Percentiles rank a stretch among this genome's conserved stretches.
Conservation (phyloP, 2,329 filamentous ascomycete genomes). For the Diaporthe vaccinii region DNA sequence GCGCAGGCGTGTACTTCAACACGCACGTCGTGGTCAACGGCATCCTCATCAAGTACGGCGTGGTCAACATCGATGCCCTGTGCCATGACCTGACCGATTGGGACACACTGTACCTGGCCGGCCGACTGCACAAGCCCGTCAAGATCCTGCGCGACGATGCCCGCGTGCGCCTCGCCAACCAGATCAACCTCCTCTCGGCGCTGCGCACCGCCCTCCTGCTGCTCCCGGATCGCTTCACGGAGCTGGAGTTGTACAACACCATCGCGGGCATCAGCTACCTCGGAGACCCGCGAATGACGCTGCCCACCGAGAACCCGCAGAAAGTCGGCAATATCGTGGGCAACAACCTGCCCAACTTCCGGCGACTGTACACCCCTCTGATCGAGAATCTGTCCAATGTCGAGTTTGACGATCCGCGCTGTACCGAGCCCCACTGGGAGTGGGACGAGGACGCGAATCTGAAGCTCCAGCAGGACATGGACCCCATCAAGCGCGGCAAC, state of each 20-base stretch:
- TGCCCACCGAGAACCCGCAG: slow-evolving; percentile 89
- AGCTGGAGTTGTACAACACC: slow-evolving; percentile 88
- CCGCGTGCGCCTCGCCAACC: slow-evolving; percentile 91
- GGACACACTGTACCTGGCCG: slow-evolving; percentile 97
- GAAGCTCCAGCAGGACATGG: slow-evolving; percentile 88
- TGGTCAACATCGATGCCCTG: slow-evolving; percentile 93
- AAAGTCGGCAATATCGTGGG: slow-evolving; percentile 96
- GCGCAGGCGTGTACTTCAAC: slow-evolving; percentile 97
- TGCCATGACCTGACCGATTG: slow-evolving; percentile 89
- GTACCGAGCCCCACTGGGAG: slow-evolving; percentile 71
- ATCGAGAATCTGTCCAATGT: slow-evolving; percentile 93
- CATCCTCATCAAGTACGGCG: slow-evolving; percentile 96
- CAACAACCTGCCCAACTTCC: slow-evolving; percentile 92
- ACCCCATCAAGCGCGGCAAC: slow-evolving; percentile 89
- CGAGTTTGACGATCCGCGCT: slow-evolving; percentile 76
- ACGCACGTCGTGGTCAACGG: slow-evolving; percentile 95
- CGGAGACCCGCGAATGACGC: slow-evolving; percentile 94
- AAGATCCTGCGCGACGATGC: slow-evolving; percentile 97
- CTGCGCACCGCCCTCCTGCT: slow-evolving; percentile 90
- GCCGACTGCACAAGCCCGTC: slow-evolving; percentile 95
- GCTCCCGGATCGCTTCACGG: slow-evolving; percentile 86
- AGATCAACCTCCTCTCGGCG: slow-evolving; percentile 94
- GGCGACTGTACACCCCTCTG: slow-evolving; percentile 89
- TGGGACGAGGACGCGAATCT: slow-evolving; percentile 75
- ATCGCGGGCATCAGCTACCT: slow-evolving; percentile 95